phyloP scores from a whole-genome alignment of 176 grass and related monocot species.

The Oropetium thomaeum region DNA sequence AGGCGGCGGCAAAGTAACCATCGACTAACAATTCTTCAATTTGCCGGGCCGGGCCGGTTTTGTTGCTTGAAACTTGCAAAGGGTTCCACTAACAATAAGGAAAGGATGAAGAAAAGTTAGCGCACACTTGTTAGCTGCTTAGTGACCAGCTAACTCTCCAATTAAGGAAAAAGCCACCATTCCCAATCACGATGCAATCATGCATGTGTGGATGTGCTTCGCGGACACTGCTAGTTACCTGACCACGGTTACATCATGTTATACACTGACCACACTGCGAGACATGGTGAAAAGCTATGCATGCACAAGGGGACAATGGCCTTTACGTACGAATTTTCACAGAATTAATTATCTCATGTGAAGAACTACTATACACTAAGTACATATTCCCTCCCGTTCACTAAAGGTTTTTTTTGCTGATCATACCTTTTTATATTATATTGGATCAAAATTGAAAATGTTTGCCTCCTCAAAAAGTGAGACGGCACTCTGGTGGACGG shows the following conservation, averaged over 20 bases:
- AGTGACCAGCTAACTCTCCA: conserved; percentile 2
- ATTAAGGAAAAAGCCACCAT: conserved; percentile 30
- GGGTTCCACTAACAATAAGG: neutral
- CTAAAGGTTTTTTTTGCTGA: no score
- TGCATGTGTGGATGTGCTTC: conserved; percentile 20
- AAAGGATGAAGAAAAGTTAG: neutral
- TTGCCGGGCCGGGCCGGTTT: neutral
- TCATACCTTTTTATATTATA: no score
- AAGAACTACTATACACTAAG: no score
- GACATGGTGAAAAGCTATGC: conserved; percentile 30
- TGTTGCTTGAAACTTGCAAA: neutral
- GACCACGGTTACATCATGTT: conserved; percentile 33
- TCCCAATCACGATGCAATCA: conserved; percentile 44
- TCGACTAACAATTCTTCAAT: neutral
- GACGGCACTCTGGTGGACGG: no score
- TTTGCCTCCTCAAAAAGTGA: no score
- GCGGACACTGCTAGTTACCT: conserved; percentile 9
- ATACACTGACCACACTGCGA: conserved; percentile 17
- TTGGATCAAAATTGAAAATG: no score
- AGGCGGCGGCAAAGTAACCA: neutral
- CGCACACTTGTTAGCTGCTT: neutral
- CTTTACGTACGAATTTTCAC: conserved; percentile 9
- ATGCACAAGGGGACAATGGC: neutral
- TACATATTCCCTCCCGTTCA: no score
- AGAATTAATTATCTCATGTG: neutral